Evolutionary conservation across 495 filamentous ascomycete genomes (phyloP).

Genomic region (Bathelium albidoporum): DNA sequence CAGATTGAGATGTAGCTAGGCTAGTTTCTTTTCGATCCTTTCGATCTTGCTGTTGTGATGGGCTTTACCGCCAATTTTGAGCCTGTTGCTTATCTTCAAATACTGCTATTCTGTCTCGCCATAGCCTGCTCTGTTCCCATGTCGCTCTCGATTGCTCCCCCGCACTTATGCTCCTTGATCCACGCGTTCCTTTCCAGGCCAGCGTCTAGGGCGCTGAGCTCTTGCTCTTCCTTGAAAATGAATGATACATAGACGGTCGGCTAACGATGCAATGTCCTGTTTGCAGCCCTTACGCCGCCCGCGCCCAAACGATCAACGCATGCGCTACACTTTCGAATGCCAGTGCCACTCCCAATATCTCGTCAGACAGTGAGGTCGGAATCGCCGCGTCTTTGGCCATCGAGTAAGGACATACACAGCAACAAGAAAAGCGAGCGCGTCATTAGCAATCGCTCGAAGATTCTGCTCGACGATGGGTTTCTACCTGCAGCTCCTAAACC

Average conservation of each 20-base stretch:
- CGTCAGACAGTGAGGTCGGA: no score
- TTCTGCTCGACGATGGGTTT: no score
- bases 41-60: neutral
- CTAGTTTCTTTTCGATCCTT: conserved; percentile 7
- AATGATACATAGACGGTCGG: neutral
- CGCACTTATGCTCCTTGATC: neutral
- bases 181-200: neutral
- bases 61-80: neutral
- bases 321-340: no score
- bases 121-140: neutral
- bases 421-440: no score
- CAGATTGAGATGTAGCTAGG: conserved; percentile 2
- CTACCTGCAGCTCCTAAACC: no score
- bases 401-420: no score
- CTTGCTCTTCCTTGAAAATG: neutral
- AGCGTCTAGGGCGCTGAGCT: neutral
- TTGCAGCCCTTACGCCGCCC: neutral
- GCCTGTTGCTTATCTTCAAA: neutral
- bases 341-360: no score
- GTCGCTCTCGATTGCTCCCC: neutral
- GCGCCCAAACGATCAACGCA: neutral
- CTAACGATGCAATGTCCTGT: neutral
- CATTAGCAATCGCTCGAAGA: no score
- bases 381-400: no score
- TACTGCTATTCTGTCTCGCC: neutral